These are phyloP conservation scores for Haemoproteus tartakovskyi DNA, from an alignment of 169 alveolate genomes.

Conservation along the genomic window DNA sequence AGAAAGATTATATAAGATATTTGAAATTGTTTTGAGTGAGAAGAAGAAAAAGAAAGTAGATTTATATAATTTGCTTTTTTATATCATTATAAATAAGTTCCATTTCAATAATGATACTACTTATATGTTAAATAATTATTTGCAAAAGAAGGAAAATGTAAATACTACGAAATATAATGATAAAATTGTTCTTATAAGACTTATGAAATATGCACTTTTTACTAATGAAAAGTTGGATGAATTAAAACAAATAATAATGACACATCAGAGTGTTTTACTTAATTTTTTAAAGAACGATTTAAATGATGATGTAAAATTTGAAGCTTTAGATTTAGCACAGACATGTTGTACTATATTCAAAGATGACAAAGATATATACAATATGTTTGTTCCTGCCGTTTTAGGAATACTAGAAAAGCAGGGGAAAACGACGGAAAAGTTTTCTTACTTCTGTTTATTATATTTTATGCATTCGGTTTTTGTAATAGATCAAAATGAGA, in stretches of 20 bases:
- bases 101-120: slow-evolving; percentile 46
- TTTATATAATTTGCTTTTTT: slow-evolving; percentile 21
- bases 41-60: slow-evolving; percentile 43
- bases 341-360: slow-evolving; percentile 1
- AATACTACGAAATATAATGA: slow-evolving; percentile 51
- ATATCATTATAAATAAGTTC: slow-evolving; percentile 35
- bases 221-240: slow-evolving; percentile 10
- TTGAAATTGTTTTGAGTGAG: slow-evolving; percentile 35
- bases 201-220: slow-evolving; percentile 19
- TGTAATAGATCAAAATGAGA: slow-evolving; percentile 37
- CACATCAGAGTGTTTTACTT: slow-evolving; percentile 9
- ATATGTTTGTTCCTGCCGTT: slow-evolving; percentile 11
- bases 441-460: slow-evolving; percentile 20
- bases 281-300: slow-evolving; percentile 62
- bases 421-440: slow-evolving; percentile 53
- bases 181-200: slow-evolving; percentile 36
- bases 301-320: slow-evolving; percentile 62
- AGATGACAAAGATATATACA: slow-evolving; percentile 60
- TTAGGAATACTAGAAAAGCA: slow-evolving; percentile 51
- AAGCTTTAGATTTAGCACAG: slow-evolving; percentile 8
- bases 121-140: slow-evolving; percentile 16
- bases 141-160: slow-evolving; percentile 26
- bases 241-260: slow-evolving; percentile 15
- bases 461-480: slow-evolving; percentile 15
- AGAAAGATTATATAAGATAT: slow-evolving; percentile 27